Conservation (phyloP, 2,329 filamentous ascomycete species). For the Hymenoscyphus albidus region DNA sequence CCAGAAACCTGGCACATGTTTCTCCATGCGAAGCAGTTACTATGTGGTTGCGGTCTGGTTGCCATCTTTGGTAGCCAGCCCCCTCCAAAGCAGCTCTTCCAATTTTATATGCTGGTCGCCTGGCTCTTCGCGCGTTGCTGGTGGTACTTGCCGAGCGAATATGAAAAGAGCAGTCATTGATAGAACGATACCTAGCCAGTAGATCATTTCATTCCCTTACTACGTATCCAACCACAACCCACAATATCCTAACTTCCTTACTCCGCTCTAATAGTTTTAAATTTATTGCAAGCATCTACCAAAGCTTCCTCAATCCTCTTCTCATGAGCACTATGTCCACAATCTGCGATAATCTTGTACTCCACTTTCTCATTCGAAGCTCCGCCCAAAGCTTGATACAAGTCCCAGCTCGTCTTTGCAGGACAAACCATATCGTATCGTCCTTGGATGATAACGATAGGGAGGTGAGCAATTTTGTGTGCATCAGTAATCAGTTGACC, state of each 20-base stretch:
- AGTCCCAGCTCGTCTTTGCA: slow-evolving; percentile 41
- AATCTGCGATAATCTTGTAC: slow-evolving; percentile 28
- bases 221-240: not conserved
- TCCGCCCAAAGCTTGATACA: slow-evolving; percentile 39
- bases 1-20: too few relatives aligned
- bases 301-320: slow-evolving; percentile 26
- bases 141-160: too few relatives aligned
- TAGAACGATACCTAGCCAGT: too few relatives aligned
- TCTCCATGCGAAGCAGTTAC: too few relatives aligned
- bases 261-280: slow-evolving; percentile 20
- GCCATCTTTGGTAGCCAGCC: too few relatives aligned
- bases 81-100: too few relatives aligned
- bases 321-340: slow-evolving; percentile 33
- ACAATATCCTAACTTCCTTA: not conserved
- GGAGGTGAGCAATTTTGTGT: slow-evolving; percentile 31
- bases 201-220: not conserved
- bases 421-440: slow-evolving; percentile 46
- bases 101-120: too few relatives aligned
- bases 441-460: slow-evolving; percentile 41
- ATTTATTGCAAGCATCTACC: slow-evolving; percentile 32
- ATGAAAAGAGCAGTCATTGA: too few relatives aligned
- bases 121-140: too few relatives aligned
- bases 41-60: too few relatives aligned
- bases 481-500: slow-evolving; percentile 37
- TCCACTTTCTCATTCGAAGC: slow-evolving; percentile 27